Conservation (phyloP, 306 rosid genomes). For the Oemleria cerasiformis region DNA sequence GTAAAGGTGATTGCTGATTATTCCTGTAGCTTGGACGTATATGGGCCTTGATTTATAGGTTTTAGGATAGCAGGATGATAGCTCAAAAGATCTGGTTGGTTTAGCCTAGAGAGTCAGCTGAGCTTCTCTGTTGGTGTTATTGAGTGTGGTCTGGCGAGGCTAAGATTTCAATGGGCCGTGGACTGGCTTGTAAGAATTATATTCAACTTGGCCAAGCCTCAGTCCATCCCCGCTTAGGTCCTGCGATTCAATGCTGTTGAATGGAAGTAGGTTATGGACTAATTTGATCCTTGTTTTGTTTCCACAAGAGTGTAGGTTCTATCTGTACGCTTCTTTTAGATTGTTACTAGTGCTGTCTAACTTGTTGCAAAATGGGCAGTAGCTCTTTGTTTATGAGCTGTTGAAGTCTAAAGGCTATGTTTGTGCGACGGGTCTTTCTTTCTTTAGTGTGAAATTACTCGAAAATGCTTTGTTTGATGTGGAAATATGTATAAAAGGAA, state of each 20-base stretch:
- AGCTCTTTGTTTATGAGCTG: neutral
- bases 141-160: neutral
- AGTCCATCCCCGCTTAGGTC: neutral
- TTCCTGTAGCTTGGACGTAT: neutral
- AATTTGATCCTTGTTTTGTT: neutral
- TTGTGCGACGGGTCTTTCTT: neutral
- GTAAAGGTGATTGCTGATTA: neutral
- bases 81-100: neutral
- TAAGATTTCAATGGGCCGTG: neutral
- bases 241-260: neutral
- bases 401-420: neutral
- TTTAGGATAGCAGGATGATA: neutral
- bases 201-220: neutral
- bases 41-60: neutral
- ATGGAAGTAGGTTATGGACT: neutral
- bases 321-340: neutral
- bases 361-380: neutral
- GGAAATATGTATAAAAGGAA: neutral
- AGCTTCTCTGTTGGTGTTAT: neutral
- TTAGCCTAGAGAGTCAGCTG: slow-evolving; percentile 1
- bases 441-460: neutral
- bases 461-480: neutral
- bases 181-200: neutral
- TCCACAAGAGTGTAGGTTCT: neutral
- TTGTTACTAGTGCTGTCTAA: slow-evolving; percentile 1